These are phyloP conservation scores for Scedosporium aurantiacum DNA, from an alignment of 2,329 filamentous ascomycete species.

Conservation along the genomic window DNA sequence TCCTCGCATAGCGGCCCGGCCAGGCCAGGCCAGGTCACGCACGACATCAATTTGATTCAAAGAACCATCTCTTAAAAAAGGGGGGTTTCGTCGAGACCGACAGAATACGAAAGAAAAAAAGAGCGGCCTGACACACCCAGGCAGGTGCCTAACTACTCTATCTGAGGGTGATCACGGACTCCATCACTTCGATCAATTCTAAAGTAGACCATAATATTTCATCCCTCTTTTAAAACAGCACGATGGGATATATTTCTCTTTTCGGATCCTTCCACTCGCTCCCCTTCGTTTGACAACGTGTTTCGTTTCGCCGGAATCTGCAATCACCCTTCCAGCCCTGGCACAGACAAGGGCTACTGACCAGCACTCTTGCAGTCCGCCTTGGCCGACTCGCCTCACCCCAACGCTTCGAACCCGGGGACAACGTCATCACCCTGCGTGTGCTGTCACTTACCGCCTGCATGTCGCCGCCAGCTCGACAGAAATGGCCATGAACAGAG, in stretches of 20 bases:
- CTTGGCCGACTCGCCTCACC: not conserved
- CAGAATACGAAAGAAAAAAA: not conserved
- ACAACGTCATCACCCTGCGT: not conserved
- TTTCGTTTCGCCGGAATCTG: no score
- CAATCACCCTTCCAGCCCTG: no score
- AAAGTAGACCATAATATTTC: no score
- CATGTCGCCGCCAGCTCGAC: not conserved
- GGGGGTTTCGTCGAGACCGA: not conserved
- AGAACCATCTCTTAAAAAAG: not conserved
- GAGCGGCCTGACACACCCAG: not conserved
- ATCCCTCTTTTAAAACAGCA: no score
- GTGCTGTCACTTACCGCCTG: not conserved
- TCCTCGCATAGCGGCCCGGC: not conserved
- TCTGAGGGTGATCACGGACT: not conserved
- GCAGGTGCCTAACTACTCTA: not conserved
- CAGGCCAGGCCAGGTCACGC: not conserved
- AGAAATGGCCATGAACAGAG: slow-evolving; percentile 40
- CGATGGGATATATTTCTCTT: no score
- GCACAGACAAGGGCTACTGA: no score
- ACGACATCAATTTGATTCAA: not conserved
- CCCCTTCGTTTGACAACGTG: no score
- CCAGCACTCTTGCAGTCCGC: no score
- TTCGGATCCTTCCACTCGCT: no score
- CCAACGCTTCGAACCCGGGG: not conserved
- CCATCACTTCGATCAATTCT: not conserved